Evolutionary conservation across 2,329 filamentous ascomycete species (phyloP).

Genomic region (Penicillium sp.): DNA sequence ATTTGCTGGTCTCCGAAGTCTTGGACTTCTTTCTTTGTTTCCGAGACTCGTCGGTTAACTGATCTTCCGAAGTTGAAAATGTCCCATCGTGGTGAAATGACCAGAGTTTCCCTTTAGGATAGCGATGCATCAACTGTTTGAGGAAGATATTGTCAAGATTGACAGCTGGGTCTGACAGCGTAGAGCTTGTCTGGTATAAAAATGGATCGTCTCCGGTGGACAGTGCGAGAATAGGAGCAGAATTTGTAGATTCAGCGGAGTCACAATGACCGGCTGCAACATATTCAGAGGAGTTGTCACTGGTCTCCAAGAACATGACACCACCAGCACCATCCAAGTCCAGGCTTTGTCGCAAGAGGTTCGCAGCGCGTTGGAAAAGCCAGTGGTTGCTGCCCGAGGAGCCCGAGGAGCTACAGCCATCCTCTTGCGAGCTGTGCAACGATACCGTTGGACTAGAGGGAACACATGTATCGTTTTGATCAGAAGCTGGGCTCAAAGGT

Average conservation of each 20-base stretch:
- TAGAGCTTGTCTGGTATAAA: not conserved
- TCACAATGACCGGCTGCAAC: slow-evolving; percentile 5
- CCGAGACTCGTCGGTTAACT: slow-evolving; percentile 46
- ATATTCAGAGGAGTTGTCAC: slow-evolving; percentile 3
- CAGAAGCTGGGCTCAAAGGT: not conserved
- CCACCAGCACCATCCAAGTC: slow-evolving; percentile 14
- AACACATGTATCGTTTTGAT: not conserved
- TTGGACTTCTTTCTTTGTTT: slow-evolving; percentile 2
- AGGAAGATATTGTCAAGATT: slow-evolving; percentile 14
- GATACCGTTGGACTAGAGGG: not conserved
- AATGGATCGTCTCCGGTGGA: slow-evolving; percentile 9
- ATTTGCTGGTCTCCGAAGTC: slow-evolving; percentile 6
- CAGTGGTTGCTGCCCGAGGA: slow-evolving; percentile 12
- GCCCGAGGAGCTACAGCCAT: not conserved
- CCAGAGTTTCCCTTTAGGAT: slow-evolving; percentile 18
- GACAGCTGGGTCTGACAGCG: slow-evolving; percentile 2
- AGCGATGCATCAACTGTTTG: slow-evolving; percentile 8
- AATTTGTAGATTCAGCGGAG: not conserved
- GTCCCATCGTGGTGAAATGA: slow-evolving; percentile 16
- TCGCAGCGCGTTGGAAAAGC: slow-evolving; percentile 21
- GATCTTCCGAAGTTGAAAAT: slow-evolving; percentile 17
- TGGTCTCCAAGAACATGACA: slow-evolving; percentile 13
- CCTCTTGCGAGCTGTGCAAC: not conserved
- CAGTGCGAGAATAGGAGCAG: slow-evolving; percentile 10
- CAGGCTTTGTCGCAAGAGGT: slow-evolving; percentile 20